Conservation (phyloP, 108 stramenopile genomes). For the Nitzschia palea region DNA sequence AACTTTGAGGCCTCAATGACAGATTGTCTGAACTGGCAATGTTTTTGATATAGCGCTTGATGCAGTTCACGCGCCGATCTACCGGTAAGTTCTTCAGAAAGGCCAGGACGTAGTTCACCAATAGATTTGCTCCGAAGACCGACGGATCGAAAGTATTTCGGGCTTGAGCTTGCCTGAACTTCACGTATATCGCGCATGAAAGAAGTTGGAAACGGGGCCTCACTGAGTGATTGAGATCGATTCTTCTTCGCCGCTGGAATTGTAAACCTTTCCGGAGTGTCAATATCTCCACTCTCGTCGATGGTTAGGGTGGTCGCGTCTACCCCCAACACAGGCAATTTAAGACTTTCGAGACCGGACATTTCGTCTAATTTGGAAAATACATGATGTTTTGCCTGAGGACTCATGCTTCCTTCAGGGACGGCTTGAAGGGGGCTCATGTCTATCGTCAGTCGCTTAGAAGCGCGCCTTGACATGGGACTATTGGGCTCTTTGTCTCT, state of each 20-base stretch:
- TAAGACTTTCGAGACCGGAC: neutral
- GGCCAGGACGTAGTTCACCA: neutral
- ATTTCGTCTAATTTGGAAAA: conserved; percentile 8
- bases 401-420: conserved; percentile 8
- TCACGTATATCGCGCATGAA: no score
- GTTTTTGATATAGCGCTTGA: conserved; percentile 16
- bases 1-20: conserved; percentile 55
- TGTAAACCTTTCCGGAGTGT: no score
- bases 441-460: neutral
- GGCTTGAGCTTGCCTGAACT: no score
- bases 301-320: no score
- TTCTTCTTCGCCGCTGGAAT: no score
- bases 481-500: conserved; percentile 23
- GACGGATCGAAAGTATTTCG: no score
- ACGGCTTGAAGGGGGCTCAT: conserved; percentile 8
- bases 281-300: no score
- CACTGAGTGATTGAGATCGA: no score
- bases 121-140: neutral
- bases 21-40: conserved; percentile 58
- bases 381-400: conserved; percentile 2
- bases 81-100: no score
- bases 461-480: neutral
- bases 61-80: neutral
- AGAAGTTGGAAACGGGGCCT: no score
- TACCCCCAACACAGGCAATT: conserved; percentile 1